Evolutionary conservation across 192 early-diverging fungal species (phyloP).

Genomic region (Coemansia sp.): DNA sequence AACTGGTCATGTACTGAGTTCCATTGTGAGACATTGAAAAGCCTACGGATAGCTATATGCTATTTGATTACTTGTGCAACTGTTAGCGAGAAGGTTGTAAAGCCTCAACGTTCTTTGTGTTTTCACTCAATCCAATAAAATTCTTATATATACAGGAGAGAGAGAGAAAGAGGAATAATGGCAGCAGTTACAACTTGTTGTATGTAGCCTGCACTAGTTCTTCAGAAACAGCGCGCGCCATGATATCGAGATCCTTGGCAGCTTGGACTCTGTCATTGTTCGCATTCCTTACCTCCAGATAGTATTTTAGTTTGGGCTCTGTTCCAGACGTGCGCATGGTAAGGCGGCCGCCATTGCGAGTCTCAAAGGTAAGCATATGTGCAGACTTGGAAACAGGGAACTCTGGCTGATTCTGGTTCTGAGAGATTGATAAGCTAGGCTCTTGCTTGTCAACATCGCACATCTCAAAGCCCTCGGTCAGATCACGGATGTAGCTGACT

Average conservation of each 20-base stretch:
- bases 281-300: conserved; percentile 61
- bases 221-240: conserved; percentile 53
- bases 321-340: conserved; percentile 77
- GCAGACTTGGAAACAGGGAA: conserved; percentile 74
- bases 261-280: conserved; percentile 49
- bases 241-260: conserved; percentile 51
- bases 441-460: conserved; percentile 39
- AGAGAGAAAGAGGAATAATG: conserved; percentile 1
- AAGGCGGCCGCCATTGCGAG: conserved; percentile 65
- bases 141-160: not conserved
- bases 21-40: no score
- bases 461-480: conserved; percentile 87
- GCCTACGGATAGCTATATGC: no score
- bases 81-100: no score
- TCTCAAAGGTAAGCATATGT: conserved; percentile 90
- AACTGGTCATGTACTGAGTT: conserved; percentile 55
- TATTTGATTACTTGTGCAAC: no score
- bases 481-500: conserved; percentile 75
- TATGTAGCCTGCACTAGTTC: conserved; percentile 42
- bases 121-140: not conserved
- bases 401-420: conserved; percentile 56
- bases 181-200: conserved; percentile 21
- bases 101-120: no score
- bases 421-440: not conserved
- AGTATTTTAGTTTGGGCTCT: conserved; percentile 92